Percentiles rank a stretch among this genome's conserved stretches.
Conservation (phyloP, 352 stramenopile genomes). For the Pythium vanterpoolii region DNA sequence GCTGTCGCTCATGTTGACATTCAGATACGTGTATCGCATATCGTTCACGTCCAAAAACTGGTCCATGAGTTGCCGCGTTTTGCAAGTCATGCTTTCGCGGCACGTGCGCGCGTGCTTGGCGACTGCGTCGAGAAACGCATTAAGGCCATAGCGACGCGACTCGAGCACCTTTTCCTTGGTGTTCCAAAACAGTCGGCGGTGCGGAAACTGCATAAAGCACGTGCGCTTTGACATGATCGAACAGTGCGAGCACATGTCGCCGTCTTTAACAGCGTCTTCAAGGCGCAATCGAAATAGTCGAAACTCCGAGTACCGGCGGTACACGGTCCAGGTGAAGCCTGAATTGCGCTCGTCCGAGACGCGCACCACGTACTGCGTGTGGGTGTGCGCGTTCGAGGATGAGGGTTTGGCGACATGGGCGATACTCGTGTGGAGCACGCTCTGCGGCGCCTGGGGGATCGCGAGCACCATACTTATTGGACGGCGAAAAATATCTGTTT, state of each 20-base stretch:
- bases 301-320: slow-evolving; percentile 85
- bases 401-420: slow-evolving; percentile 72
- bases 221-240: slow-evolving; percentile 76
- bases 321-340: slow-evolving; percentile 76
- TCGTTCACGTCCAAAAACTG: slow-evolving; percentile 88
- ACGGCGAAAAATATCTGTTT: too few species aligned
- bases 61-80: slow-evolving; percentile 76
- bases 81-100: slow-evolving; percentile 59
- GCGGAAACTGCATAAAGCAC: slow-evolving; percentile 80
- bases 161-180: slow-evolving; percentile 71
- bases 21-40: slow-evolving; percentile 87
- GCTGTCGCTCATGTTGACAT: slow-evolving; percentile 75
- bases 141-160: slow-evolving; percentile 65
- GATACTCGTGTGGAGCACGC: slow-evolving; percentile 78
- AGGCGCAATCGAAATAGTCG: slow-evolving; percentile 64
- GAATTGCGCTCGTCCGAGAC: slow-evolving; percentile 77
- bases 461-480: slow-evolving; percentile 20
- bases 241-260: slow-evolving; percentile 75
- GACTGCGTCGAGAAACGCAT: slow-evolving; percentile 74
- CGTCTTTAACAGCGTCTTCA: slow-evolving; percentile 54
- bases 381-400: slow-evolving; percentile 48
- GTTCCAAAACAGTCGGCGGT: slow-evolving; percentile 73
- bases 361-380: slow-evolving; percentile 83
- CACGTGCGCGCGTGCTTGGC: slow-evolving; percentile 76
- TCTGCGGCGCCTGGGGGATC: slow-evolving; percentile 24